These are phyloP conservation scores for Violaceomyces palustris DNA, from an alignment of 1,284 basidiomycete genomes.

Conservation along the genomic window DNA sequence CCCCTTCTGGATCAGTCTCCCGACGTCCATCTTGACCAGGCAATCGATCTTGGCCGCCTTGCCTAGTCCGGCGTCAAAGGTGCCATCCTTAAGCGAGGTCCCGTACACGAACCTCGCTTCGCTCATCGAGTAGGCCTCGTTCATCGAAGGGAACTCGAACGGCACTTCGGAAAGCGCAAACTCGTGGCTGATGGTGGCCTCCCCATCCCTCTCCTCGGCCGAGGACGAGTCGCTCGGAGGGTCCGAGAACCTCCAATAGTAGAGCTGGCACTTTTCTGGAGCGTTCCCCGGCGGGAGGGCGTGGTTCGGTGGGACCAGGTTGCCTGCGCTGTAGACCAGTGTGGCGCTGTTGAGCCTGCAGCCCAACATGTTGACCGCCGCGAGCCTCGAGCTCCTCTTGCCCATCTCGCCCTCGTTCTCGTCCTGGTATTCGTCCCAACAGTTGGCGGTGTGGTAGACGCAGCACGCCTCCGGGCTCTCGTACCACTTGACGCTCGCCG, in stretches of 20 bases:
- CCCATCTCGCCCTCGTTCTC: background rate
- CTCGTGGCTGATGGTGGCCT: slow-evolving; percentile 47
- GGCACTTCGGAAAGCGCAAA: slow-evolving; percentile 57
- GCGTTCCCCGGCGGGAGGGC: slow-evolving; percentile 47
- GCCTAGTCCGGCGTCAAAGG: slow-evolving; percentile 55
- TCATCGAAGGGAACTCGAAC: slow-evolving; percentile 57
- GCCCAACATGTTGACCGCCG: slow-evolving; percentile 54
- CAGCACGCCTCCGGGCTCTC: slow-evolving; percentile 54
- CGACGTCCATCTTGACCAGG: slow-evolving; percentile 56
- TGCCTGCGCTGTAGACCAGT: slow-evolving; percentile 57
- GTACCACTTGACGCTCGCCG: slow-evolving; percentile 52
- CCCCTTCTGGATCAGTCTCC: slow-evolving; percentile 50
- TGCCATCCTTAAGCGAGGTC: slow-evolving; percentile 34
- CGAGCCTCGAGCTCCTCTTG: background rate
- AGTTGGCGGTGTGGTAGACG: slow-evolving; percentile 58
- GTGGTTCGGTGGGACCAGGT: slow-evolving; percentile 48
- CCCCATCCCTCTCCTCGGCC: slow-evolving; percentile 2
- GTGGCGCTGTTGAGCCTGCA: slow-evolving; percentile 57
- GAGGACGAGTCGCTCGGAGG: background rate
- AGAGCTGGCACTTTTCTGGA: slow-evolving; percentile 55
- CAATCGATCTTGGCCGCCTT: slow-evolving; percentile 58
- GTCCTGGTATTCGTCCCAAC: slow-evolving; percentile 53
- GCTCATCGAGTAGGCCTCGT: slow-evolving; percentile 51
- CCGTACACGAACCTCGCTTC: slow-evolving; percentile 55
- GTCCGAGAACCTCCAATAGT: slow-evolving; percentile 55